phyloP scores from a whole-genome alignment of 2,329 filamentous ascomycete species.

The Magnaporthiopsis rhizophila region DNA sequence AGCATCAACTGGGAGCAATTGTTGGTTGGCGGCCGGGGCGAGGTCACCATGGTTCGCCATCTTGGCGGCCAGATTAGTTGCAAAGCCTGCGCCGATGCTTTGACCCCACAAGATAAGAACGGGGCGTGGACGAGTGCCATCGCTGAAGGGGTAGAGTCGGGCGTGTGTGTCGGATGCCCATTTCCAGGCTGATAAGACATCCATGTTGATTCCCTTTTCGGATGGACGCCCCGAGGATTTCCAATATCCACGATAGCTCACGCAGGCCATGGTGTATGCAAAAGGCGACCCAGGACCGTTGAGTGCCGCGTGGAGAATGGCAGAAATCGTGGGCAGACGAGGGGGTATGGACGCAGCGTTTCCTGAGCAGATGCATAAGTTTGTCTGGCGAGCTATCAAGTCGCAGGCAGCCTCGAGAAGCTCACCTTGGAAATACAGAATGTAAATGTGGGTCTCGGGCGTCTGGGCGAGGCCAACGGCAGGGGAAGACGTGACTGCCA shows the following conservation, averaged over 20 bases:
- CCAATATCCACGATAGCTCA: conserved; percentile 70
- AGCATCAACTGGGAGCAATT: conserved; percentile 25
- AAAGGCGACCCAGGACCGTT: conserved; percentile 22
- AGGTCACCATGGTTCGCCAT: conserved; percentile 29
- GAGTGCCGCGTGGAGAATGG: conserved; percentile 37
- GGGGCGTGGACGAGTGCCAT: conserved; percentile 18
- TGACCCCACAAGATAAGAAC: conserved; percentile 65
- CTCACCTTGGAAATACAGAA: conserved; percentile 50
- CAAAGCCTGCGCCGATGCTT: conserved; percentile 66
- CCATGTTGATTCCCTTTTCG: conserved; percentile 60
- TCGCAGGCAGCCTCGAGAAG: neutral
- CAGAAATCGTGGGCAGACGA: conserved; percentile 47
- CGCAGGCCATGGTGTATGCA: conserved; percentile 41
- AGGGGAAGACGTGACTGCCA: conserved; percentile 43
- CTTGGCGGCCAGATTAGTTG: conserved; percentile 49
- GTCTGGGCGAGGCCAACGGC: neutral
- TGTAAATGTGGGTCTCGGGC: conserved; percentile 32
- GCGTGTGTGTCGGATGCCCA: conserved; percentile 47
- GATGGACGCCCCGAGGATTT: conserved; percentile 64
- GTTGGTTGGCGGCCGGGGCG: neutral
- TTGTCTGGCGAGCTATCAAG: neutral
- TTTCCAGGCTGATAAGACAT: conserved; percentile 54
- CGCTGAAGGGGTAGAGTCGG: conserved; percentile 15
- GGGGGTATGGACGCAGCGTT: conserved; percentile 53
- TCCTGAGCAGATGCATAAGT: conserved; percentile 26